Conservation (phyloP, 2,329 filamentous ascomycete genomes). For the Plenodomus tracheiphilus region DNA sequence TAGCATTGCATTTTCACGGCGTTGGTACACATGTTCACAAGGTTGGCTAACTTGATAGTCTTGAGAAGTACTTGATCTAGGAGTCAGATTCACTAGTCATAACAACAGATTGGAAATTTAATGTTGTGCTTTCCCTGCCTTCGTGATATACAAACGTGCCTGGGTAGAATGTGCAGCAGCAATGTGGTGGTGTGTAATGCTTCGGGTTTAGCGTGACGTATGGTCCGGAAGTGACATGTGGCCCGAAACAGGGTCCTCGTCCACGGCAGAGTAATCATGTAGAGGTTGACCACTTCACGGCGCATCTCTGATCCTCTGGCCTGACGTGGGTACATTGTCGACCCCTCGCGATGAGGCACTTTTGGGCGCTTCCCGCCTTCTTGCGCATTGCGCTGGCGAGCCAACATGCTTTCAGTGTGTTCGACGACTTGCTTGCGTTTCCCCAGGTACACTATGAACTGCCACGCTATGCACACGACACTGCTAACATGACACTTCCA, state of each 20-base stretch:
- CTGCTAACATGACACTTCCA: conserved; percentile 46
- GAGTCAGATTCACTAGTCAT: too few species aligned
- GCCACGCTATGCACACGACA: neutral
- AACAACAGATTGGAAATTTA: too few species aligned
- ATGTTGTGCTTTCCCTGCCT: too few species aligned
- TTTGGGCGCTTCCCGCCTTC: conserved; percentile 54
- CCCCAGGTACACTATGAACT: conserved; percentile 67
- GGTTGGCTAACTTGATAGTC: neutral
- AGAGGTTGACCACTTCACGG: too few species aligned
- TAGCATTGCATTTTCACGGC: neutral
- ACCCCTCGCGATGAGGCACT: conserved; percentile 43
- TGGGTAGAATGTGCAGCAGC: too few species aligned
- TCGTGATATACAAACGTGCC: too few species aligned
- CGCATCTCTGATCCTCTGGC: too few species aligned
- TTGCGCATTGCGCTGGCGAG: conserved; percentile 55
- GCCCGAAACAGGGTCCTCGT: conserved; percentile 26
- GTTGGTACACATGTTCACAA: neutral
- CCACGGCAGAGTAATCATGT: neutral
- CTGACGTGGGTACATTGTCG: too few species aligned
- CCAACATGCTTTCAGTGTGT: conserved; percentile 74
- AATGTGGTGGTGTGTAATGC: neutral
- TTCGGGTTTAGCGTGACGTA: conserved; percentile 7
- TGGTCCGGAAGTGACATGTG: conserved; percentile 35
- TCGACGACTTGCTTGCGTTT: conserved; percentile 84
- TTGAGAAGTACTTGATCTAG: neutral